phyloP scores from a whole-genome alignment of 768 basidiomycete genomes.

The Boletus reticuloceps region DNA sequence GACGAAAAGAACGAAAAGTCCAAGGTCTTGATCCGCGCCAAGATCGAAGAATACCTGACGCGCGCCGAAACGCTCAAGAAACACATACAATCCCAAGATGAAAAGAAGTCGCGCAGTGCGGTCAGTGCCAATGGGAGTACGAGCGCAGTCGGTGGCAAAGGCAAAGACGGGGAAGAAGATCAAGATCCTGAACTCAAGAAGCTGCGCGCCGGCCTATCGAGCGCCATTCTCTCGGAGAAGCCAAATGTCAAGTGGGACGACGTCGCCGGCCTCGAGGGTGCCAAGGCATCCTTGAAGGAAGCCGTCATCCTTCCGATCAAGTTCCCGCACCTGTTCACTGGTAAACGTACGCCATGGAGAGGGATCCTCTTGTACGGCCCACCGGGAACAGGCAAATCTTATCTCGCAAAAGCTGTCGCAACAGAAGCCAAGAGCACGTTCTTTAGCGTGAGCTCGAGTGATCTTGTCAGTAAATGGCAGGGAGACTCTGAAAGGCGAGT shows the following conservation, averaged over 20 bases:
- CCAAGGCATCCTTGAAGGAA: conserved; percentile 95
- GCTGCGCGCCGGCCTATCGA: conserved; percentile 83
- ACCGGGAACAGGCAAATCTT: conserved; percentile 96
- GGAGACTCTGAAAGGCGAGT: conserved; percentile 94
- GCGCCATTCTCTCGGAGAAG: conserved; percentile 88
- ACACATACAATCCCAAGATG: conserved; percentile 63
- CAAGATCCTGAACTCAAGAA: conserved; percentile 95
- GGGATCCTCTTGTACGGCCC: conserved; percentile 97
- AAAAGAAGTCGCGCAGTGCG: conserved; percentile 50
- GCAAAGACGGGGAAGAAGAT: conserved; percentile 49
- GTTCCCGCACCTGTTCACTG: conserved; percentile 97
- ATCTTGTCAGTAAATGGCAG: conserved; percentile 99
- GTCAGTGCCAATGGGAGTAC: conserved; percentile 49
- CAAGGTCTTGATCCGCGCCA: conserved; percentile 77
- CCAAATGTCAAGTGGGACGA: conserved; percentile 99
- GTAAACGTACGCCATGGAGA: conserved; percentile 96
- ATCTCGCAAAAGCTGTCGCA: conserved; percentile 96
- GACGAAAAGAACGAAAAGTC: conserved; percentile 94
- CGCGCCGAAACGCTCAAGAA: conserved; percentile 91
- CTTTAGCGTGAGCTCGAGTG: conserved; percentile 93
- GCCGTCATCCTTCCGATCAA: conserved; percentile 99
- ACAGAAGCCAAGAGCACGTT: conserved; percentile 99
- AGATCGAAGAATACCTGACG: conserved; percentile 88
- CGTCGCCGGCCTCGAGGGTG: conserved; percentile 92
- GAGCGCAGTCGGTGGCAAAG: conserved; percentile 40